Evolutionary conservation across 805 yeast species (phyloP), one percentile per base, ranked within the genome.

Genomic region (Saturnispora dispora): DNA sequence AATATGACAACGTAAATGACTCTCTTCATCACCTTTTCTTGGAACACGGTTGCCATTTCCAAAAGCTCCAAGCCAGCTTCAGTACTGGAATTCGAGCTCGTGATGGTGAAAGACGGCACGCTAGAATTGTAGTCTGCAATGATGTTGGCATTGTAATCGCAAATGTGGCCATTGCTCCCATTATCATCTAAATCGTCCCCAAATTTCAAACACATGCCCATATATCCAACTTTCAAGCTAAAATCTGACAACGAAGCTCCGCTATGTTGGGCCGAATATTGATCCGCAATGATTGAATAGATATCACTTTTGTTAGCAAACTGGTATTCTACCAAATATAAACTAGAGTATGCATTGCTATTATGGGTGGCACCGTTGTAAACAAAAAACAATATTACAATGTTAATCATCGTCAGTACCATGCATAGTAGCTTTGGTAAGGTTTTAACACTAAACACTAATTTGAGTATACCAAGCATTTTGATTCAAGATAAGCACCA

Each of bases 341-440:
- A 28, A 23, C 41, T 46, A 5, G 54, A 30, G 20, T 53, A 55
- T 2, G 52, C 55, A 15, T 36, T 13, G 18, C 53, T 49, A 40
- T 55, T 46, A 45, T 55, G 57, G 3, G 57, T 55, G 18, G 55
- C 46, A 23, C 55, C 54, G 28, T 51, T 55, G 43, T 51, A 50
- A 13, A 55, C 55, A 51, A 55, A 50, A 37, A 55, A 55, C 5
- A 55, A 20, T 54, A 55, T 50, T 8, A 55, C 44, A 36, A 55
- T 48, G 33, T 50, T 51, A 13, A 55, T 41, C 10, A 55, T 32
- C 5, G 57, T 55, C 9, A 55, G 1, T 9, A 55, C 10, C 5
- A 46, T 4, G 27, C 46, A 47, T 11, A 55, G 1, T 3, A 55
- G 22, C 23, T 55, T 55, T 22, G 55, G 55, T 5, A 51, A 28